Conservation (phyloP, 129 eudicot species). For the Mikania micrantha region DNA sequence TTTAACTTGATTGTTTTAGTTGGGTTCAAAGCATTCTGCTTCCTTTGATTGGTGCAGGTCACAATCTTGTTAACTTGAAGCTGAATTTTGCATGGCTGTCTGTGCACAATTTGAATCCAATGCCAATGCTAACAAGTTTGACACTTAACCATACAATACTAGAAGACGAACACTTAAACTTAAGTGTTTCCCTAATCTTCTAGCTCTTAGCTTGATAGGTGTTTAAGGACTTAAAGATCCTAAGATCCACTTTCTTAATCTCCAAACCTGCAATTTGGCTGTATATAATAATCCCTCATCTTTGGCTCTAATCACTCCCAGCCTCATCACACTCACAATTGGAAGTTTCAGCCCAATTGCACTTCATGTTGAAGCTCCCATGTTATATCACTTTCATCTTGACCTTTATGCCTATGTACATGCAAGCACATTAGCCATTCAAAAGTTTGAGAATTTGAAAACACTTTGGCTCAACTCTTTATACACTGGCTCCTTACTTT, state of each 20-base stretch:
- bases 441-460: no score
- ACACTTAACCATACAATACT: slow-evolving; percentile 47
- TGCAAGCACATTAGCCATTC: no score
- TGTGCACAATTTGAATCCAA: slow-evolving; percentile 41
- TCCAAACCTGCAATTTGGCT: slow-evolving; percentile 31
- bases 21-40: not conserved
- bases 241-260: slow-evolving; percentile 32
- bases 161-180: slow-evolving; percentile 50
- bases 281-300: slow-evolving; percentile 33
- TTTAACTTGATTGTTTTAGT: no score
- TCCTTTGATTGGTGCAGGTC: slow-evolving; percentile 36
- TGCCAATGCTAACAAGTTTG: slow-evolving; percentile 53
- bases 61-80: slow-evolving; percentile 40
- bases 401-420: no score
- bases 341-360: slow-evolving; percentile 21
- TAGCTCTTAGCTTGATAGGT: slow-evolving; percentile 31
- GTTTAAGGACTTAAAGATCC: slow-evolving; percentile 27
- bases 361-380: slow-evolving; percentile 36
- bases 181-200: slow-evolving; percentile 7
- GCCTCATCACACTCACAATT: slow-evolving; percentile 22
- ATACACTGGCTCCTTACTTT: no score
- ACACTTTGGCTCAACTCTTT: no score
- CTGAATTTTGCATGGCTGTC: slow-evolving; percentile 57
- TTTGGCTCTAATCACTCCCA: not conserved
- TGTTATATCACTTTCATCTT: slow-evolving; percentile 33